Conservation (phyloP, 2,329 filamentous ascomycete species). For the Aspergillus sp. region DNA sequence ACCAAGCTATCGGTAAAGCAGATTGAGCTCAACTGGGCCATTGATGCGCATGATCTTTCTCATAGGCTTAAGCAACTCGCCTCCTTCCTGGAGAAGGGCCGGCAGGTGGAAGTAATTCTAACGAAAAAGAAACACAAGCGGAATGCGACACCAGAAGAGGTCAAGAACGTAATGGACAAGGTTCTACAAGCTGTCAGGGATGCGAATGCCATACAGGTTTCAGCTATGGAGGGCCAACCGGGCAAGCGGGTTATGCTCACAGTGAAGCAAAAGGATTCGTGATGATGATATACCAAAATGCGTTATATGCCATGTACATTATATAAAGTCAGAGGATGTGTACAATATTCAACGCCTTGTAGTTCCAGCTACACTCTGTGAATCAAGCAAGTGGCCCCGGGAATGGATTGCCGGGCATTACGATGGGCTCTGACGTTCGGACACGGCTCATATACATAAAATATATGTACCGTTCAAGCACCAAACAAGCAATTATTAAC, state of each 20-base stretch:
- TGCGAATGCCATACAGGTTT: conserved; percentile 42
- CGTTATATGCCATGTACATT: conserved; percentile 14
- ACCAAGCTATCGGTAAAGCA: conserved; percentile 59
- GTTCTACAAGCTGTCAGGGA: conserved; percentile 49
- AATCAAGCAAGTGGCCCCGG: background rate
- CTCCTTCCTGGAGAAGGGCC: conserved; percentile 71
- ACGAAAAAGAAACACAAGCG: conserved; percentile 65
- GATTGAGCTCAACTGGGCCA: conserved; percentile 89
- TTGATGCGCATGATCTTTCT: conserved; percentile 71
- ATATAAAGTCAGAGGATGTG: background rate
- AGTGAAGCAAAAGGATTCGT: conserved; percentile 33
- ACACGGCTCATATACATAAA: too few relatives aligned
- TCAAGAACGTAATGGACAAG: conserved; percentile 55
- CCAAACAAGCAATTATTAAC: too few relatives aligned
- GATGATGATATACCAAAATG: background rate
- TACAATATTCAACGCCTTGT: background rate
- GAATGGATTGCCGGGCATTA: too few relatives aligned
- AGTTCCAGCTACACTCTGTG: background rate
- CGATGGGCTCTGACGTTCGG: background rate
- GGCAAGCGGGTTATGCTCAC: conserved; percentile 39
- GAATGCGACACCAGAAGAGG: conserved; percentile 62
- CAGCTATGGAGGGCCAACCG: conserved; percentile 43
- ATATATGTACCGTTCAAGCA: too few relatives aligned
- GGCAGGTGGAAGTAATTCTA: conserved; percentile 71
- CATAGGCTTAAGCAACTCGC: conserved; percentile 67